Conservation (phyloP, 345 rosid species). For the Boechera divaricarpa region DNA sequence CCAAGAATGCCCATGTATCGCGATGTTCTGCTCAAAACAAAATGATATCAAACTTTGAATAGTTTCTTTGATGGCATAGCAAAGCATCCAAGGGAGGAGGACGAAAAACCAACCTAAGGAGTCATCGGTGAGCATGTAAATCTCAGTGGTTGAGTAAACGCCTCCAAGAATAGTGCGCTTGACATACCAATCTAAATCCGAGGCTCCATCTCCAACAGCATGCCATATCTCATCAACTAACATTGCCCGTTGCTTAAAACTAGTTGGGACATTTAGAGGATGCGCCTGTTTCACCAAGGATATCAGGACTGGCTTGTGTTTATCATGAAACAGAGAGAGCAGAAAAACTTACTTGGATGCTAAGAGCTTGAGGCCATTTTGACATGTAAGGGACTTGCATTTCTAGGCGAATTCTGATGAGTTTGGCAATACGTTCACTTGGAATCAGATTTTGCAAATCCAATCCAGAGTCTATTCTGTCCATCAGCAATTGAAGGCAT, state of each 20-base stretch:
- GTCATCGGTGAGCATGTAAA: conserved; percentile 93
- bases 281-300: conserved; percentile 62
- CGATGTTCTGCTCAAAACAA: conserved; percentile 57
- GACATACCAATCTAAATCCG: conserved; percentile 86
- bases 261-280: conserved; percentile 74
- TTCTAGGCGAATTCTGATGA: conserved; percentile 75
- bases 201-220: conserved; percentile 72
- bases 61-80: neutral
- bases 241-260: conserved; percentile 91
- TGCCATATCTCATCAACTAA: conserved; percentile 94
- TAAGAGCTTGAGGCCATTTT: conserved; percentile 96
- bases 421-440: conserved; percentile 71
- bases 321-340: conserved; percentile 15
- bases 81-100: conserved; percentile 3
- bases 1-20: conserved; percentile 85
- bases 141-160: conserved; percentile 90
- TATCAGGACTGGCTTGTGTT: neutral
- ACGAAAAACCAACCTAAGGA: conserved; percentile 63
- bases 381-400: conserved; percentile 92
- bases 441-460: conserved; percentile 62
- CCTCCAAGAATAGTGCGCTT: conserved; percentile 93
- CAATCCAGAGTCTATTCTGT: conserved; percentile 66
- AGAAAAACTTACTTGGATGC: conserved; percentile 63
- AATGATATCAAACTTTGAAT: conserved; percentile 8
- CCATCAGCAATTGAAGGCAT: conserved; percentile 77